Percentiles rank a stretch among this genome's conserved stretches.
These are phyloP conservation scores for Vararia minispora DNA, from an alignment of 768 basidiomycete species.

Conservation along the genomic window DNA sequence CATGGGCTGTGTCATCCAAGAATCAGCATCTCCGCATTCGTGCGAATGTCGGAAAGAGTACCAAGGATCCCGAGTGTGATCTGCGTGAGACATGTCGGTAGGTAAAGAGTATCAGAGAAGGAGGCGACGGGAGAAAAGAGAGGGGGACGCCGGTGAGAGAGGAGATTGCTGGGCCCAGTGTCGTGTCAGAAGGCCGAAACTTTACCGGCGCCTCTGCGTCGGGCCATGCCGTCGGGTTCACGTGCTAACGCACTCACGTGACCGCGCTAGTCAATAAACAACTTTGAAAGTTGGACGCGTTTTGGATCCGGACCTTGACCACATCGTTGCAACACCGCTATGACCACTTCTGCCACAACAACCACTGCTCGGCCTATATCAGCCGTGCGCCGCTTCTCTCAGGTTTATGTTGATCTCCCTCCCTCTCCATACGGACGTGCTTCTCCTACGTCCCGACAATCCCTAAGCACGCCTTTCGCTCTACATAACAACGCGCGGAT, in stretches of 20 bases:
- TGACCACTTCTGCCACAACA: conserved; percentile 5
- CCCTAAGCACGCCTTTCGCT: conserved; percentile 14
- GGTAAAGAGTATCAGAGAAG: conserved; percentile 6
- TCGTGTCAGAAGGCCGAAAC: conserved; percentile 1
- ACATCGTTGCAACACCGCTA: too few species aligned
- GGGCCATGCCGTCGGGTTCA: conserved; percentile 4
- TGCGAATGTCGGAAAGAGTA: conserved; percentile 20
- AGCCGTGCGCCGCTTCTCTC: conserved; percentile 24
- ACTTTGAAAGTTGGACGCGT: background rate
- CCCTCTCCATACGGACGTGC: conserved; percentile 29
- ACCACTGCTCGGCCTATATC: conserved; percentile 16
- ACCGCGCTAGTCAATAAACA: conserved; percentile 4
- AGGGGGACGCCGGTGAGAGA: conserved; percentile 4
- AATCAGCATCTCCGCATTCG: background rate
- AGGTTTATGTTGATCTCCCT: conserved; percentile 53
- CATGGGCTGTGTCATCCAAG: conserved; percentile 57
- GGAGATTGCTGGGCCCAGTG: background rate
- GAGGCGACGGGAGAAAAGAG: conserved; percentile 6
- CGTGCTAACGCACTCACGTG: conserved; percentile 1
- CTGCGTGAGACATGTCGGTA: conserved; percentile 67
- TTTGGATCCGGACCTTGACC: conserved; percentile 16
- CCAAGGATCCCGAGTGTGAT: conserved; percentile 94
- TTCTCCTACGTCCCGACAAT: background rate
- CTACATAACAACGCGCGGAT: conserved; percentile 14
- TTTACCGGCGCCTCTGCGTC: background rate